Percentiles rank a stretch among this genome's conserved stretches.
phyloP scores from a whole-genome alignment of 1,139 yeast species.

The Candida sanyaensis region DNA sequence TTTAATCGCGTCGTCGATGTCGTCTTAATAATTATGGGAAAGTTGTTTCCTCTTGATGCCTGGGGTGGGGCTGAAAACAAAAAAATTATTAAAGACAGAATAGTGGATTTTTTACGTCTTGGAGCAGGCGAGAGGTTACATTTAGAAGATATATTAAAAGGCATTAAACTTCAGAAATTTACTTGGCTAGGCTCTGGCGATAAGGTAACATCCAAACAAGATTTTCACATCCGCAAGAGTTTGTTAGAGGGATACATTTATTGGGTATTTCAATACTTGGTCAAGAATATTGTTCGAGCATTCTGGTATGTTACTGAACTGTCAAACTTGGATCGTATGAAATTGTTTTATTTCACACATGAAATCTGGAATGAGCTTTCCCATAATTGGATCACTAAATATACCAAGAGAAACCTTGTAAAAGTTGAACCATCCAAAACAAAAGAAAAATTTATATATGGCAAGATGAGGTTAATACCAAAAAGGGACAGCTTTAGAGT shows the following conservation, averaged over 20 bases:
- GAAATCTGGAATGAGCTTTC: constrained; percentile 56
- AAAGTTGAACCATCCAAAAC: constrained; percentile 5
- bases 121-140: constrained; percentile 32
- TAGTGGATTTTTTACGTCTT: constrained; percentile 42
- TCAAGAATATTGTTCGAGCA: constrained; percentile 49
- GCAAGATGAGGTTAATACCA: constrained; percentile 52
- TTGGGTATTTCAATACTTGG: constrained; percentile 59
- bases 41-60: constrained; percentile 50
- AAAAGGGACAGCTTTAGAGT: constrained; percentile 58
- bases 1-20: constrained; percentile 37
- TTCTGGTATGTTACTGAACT: constrained; percentile 72
- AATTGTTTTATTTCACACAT: constrained; percentile 55
- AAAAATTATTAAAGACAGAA: constrained; percentile 31
- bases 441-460: constrained; percentile 26
- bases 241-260: constrained; percentile 43
- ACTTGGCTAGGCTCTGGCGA: constrained; percentile 46
- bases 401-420: constrained; percentile 33
- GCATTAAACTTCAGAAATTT: constrained; percentile 41
- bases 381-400: constrained; percentile 39
- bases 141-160: constrained; percentile 23
- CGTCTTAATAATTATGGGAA: constrained; percentile 41
- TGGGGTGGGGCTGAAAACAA: constrained; percentile 62
- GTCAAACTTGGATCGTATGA: constrained; percentile 29
- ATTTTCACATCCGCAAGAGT: constrained; percentile 28
- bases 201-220: constrained; percentile 35